Base-by-base conservation (phyloP, 805 yeast species). In the Komagataella kurtzmanii region DNA sequence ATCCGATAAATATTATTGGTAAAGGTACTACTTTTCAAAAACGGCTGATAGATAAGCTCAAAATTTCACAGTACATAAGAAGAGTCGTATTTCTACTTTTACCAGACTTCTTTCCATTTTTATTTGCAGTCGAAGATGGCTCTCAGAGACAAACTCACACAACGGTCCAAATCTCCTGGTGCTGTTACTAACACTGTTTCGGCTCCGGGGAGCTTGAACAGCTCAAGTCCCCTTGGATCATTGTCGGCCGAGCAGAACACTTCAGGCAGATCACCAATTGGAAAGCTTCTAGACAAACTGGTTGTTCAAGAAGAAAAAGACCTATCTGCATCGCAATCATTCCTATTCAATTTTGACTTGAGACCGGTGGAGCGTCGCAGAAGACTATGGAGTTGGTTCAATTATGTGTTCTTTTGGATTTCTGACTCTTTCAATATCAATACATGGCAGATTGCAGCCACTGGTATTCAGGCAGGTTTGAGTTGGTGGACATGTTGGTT, bases 401-500 rank as follows among this genome's bases (percentile, higher is more conserved):
- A 88, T 64, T 88, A 70, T 62, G 81, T 85, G 12, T 80, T 77
- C 56, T 85, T 86, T 59, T 88, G 97, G 97, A 65, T 88, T 53
- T 88, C 96, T 0, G 97, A 88, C 63, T 81, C 95, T 36, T 86
- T 88, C 70, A 88, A 88, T 67, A 80, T 88, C 62, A 88, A 86
- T 64, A 87, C 96, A 5, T 88, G 91, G 88, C 89, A 85, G 70
- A 87, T 88, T 58, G 96, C 95, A 2, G 81, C 91, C 7, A 85
- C 95, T 0, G 95, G 95, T 59, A 83, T 85, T 53, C 71, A 74
- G 51, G 79, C 81, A 19, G 93, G 93, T 8, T 69, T 88, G 66
- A 77, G 83, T 17, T 88, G 96, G 95, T 88, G 95, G 95, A 89
- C 83, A 62, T 81, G 85, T 10, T 88, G 96, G 95, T 68, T 88